A percentile compares a stretch with the other conserved stretches of the same genome.
Conservation (phyloP, 331 rosid genomes). For the Ulmus americana region DNA sequence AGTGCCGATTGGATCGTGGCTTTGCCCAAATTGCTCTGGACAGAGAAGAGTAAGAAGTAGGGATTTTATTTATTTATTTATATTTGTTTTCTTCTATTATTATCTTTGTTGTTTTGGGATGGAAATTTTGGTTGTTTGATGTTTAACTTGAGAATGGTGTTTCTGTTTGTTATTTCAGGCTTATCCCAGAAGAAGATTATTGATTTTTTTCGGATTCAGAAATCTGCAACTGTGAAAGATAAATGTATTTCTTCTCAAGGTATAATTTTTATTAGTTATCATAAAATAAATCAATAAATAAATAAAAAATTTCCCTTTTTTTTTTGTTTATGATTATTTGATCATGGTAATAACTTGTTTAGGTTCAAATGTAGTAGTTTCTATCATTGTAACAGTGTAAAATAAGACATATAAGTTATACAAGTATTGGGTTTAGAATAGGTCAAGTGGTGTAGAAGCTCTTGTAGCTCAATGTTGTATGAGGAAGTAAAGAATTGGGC, state of each 20-base stretch:
- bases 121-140: not conserved
- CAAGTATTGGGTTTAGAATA: not conserved
- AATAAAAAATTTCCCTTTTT: not conserved
- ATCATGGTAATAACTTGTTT: not conserved
- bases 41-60: slow-evolving; percentile 47
- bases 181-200: slow-evolving; percentile 61
- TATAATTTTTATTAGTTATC: slow-evolving; percentile 13
- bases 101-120: not conserved
- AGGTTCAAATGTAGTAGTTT: not conserved
- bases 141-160: not conserved
- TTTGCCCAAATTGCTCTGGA: slow-evolving; percentile 62
- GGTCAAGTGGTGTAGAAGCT: not conserved
- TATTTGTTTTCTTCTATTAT: not conserved
- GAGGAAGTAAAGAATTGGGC: not conserved
- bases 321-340: not conserved
- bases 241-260: slow-evolving; percentile 41
- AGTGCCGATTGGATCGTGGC: slow-evolving; percentile 76
- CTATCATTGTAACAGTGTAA: not conserved
- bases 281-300: too few species aligned
- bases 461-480: not conserved
- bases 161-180: slow-evolving; percentile 29
- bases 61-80: slow-evolving; percentile 13
- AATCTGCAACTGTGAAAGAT: slow-evolving; percentile 18
- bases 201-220: slow-evolving; percentile 66
- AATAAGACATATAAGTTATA: not conserved